Percentiles rank a stretch among this genome's conserved stretches.
These are phyloP conservation scores for Saccharum spontaneum DNA, from an alignment of 176 grass and related monocot genomes.

Conservation along the genomic window DNA sequence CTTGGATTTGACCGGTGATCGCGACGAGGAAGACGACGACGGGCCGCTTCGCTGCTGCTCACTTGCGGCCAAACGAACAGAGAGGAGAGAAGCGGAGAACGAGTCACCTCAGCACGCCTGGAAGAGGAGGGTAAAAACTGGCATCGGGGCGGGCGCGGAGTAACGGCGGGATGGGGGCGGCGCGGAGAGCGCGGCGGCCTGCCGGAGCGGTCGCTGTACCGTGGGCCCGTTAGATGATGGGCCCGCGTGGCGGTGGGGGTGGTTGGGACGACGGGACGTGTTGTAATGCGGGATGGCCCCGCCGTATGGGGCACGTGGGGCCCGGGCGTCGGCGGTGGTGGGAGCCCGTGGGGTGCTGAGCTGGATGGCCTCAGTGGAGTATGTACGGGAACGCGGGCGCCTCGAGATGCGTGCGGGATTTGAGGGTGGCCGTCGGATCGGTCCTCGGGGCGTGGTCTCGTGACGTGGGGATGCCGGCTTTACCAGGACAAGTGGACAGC, in stretches of 20 bases:
- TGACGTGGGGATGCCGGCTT: not conserved
- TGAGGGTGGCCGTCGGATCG: constrained; percentile 37
- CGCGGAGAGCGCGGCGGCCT: not conserved
- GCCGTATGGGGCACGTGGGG: not conserved
- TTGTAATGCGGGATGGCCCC: not conserved
- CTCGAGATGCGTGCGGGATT: constrained; percentile 22
- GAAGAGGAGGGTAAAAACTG: not conserved
- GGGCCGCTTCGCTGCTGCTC: not conserved
- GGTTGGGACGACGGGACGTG: not conserved
- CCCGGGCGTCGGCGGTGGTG: constrained; percentile 4
- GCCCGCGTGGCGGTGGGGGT: not conserved
- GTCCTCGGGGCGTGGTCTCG: not conserved
- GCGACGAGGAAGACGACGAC: constrained; percentile 43
- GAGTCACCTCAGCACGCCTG: not conserved
- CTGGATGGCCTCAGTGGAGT: not conserved
- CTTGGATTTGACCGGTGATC: constrained; percentile 14
- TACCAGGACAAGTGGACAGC: not conserved
- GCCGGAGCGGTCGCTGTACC: not conserved
- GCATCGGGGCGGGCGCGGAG: not conserved
- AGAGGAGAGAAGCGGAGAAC: not conserved
- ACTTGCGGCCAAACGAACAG: not conserved
- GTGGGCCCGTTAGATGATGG: not conserved
- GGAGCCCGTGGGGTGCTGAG: constrained; percentile 25
- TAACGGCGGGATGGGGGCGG: not conserved
- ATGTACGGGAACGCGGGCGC: not conserved